Evolutionary conservation across 148 eudicot species (phyloP).

Genomic region (Rhododendron ferrugineum): DNA sequence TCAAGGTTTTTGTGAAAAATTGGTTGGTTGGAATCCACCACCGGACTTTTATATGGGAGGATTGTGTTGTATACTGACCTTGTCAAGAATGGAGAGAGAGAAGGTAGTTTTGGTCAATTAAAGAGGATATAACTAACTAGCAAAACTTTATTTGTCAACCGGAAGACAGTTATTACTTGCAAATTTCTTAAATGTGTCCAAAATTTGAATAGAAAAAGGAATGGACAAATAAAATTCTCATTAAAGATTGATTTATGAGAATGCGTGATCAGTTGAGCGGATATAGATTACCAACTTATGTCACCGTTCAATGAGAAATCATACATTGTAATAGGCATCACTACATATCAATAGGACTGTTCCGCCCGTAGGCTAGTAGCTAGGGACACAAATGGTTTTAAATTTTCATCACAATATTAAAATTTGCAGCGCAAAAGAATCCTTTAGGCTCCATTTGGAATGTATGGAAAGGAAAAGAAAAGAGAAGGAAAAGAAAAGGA

Average conservation of each 20-base stretch:
- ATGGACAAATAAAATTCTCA: background rate
- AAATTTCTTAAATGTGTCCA: background rate
- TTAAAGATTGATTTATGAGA: background rate
- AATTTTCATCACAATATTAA: too few relatives aligned
- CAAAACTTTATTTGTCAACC: background rate
- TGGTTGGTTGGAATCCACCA: too few relatives aligned
- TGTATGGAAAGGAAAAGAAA: rapidly evolving
- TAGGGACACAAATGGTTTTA: too few relatives aligned
- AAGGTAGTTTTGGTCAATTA: background rate
- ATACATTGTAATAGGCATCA: too few relatives aligned
- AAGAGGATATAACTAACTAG: background rate
- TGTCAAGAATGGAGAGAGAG: constrained; percentile 4
- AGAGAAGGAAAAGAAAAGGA: rapidly evolving
- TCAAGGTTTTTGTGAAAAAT: too few relatives aligned
- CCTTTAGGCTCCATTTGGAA: too few relatives aligned
- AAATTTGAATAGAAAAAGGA: background rate
- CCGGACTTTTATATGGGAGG: background rate
- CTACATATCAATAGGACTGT: too few relatives aligned
- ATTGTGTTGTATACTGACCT: background rate
- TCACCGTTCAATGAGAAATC: background rate
- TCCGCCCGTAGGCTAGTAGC: too few relatives aligned
- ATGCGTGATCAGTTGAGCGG: background rate
- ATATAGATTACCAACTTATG: background rate
- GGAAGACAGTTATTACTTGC: background rate
- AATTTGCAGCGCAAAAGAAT: too few relatives aligned